These are phyloP conservation scores for Juncus effusus DNA, from an alignment of 176 grass and related monocot genomes.

Conservation along the genomic window DNA sequence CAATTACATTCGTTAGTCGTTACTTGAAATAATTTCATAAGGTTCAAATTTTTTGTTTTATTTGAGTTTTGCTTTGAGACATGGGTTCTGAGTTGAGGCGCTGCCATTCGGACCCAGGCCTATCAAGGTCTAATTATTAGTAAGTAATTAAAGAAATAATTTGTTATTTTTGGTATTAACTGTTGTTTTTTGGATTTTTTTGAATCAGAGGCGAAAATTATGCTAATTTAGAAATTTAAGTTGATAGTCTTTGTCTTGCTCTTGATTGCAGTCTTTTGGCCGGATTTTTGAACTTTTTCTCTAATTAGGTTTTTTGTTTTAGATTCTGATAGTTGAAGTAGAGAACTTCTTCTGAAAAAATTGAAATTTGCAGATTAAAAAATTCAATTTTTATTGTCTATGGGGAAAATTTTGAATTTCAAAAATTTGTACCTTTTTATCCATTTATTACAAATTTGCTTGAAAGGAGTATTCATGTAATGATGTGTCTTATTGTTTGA, in stretches of 20 bases:
- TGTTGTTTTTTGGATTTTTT: slow-evolving; percentile 9
- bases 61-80: too few relatives aligned
- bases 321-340: background rate
- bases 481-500: background rate
- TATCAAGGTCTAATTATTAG: background rate
- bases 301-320: background rate
- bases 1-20: too few relatives aligned
- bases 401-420: too few relatives aligned
- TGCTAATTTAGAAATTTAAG: background rate
- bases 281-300: background rate
- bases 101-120: too few relatives aligned
- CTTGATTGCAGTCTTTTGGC: background rate
- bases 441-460: background rate
- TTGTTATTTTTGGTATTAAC: background rate
- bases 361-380: background rate
- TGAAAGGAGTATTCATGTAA: background rate
- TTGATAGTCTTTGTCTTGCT: background rate
- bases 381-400: too few relatives aligned
- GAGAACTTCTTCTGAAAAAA: background rate
- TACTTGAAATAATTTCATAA: too few relatives aligned
- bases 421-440: background rate
- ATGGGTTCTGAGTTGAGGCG: too few relatives aligned
- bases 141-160: background rate
- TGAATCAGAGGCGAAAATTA: background rate
- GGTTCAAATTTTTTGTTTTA: too few relatives aligned